Base-by-base conservation (phyloP, 768 basidiomycete species). In the Amanita subjunquillea region DNA sequence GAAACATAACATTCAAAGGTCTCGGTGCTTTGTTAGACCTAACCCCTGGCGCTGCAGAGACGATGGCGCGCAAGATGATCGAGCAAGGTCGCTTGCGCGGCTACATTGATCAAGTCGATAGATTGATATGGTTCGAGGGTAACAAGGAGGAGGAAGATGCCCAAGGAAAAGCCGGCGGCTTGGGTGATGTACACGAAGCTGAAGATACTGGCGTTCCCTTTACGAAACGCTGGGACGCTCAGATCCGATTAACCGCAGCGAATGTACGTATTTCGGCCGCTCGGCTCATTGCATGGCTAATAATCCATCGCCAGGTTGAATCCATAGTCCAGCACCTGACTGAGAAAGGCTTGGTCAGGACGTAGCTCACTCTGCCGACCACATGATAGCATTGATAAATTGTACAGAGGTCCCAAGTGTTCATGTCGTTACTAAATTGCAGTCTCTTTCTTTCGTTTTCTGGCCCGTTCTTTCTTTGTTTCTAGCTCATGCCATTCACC, bases 401-500 rank as follows among this genome's bases (percentile, higher is more conserved):
- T 61, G 58, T 61, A 63, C 60, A 62, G 41, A 39, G 27, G 38
- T 42, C 48, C 41, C 50, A 44, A 34, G 50, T 50, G 39, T 57
- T 54, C 53, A 56, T 55, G 57, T 58, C 56, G 51, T 60, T 49
- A 37, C 67, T 67, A 66, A 57, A 67, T 68, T 59, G 62, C 56
- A 60, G 65, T 70, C 67, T 82, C 85, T 56, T 74, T 73, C 74
- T 78, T 85, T 70, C 78, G 78, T 67, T 87, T 86, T 70, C 82
- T 88, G 54, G 86, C 85, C 38, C 91, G 78, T 70, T 97, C 92
- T 53, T 84, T 77, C 67, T 97, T 99, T 10, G 91, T 89, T 66
- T 97, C 94, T 56, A 94, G 75, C 66, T 99, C 96, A 67, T 99
- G 96, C 90, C 94, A 97, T 65, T 98, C 96, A 42, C 96, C 95